Conservation (phyloP, 73 alveolate genomes). For the Tetrahymena borealis region DNA sequence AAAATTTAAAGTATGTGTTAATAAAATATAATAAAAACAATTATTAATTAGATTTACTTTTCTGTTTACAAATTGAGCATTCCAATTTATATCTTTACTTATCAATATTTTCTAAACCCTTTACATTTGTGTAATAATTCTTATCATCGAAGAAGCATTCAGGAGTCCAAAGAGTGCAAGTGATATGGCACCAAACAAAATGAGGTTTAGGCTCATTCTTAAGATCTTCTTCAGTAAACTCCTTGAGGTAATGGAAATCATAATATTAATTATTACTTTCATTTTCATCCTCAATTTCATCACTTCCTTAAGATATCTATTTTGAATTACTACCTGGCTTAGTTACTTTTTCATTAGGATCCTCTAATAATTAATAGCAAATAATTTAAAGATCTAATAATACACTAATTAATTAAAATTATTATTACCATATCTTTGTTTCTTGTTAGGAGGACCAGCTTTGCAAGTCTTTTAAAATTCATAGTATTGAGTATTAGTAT, state of each 20-base stretch:
- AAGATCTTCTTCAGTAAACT: background rate
- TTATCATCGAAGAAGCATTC: constrained; percentile 40
- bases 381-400: background rate
- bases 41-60: background rate
- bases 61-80: constrained; percentile 23
- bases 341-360: background rate
- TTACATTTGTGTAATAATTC: background rate
- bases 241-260: background rate
- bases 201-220: constrained; percentile 27
- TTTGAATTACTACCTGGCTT: background rate
- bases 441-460: constrained; percentile 13
- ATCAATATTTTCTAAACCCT: constrained; percentile 19
- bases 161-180: constrained; percentile 40
- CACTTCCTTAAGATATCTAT: background rate
- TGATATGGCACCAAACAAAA: constrained; percentile 29
- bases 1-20: background rate
- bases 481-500: constrained; percentile 10
- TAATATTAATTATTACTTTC: background rate
- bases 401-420: background rate
- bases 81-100: constrained; percentile 11
- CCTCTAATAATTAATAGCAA: background rate
- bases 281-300: background rate
- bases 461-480: constrained; percentile 7
- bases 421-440: constrained; percentile 3
- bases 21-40: background rate